phyloP scores from a whole-genome alignment of 2,329 filamentous ascomycete genomes.

The Colletotrichum cereale region DNA sequence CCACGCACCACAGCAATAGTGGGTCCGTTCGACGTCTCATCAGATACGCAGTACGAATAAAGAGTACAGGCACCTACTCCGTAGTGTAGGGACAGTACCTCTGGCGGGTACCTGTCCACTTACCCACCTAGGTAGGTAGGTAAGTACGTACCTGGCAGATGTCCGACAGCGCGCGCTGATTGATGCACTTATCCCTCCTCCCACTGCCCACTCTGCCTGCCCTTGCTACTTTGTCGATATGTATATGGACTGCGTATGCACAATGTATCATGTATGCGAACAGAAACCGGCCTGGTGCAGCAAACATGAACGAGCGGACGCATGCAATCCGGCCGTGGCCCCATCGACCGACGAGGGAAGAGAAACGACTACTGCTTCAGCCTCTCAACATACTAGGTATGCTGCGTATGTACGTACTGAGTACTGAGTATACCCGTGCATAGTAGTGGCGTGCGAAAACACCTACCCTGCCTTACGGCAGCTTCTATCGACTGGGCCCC shows the following conservation, averaged over 20 bases:
- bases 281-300: slow-evolving; percentile 32
- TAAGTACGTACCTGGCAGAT: neutral
- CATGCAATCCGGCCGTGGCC: slow-evolving; percentile 32
- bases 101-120: too few relatives aligned
- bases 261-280: slow-evolving; percentile 18
- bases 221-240: too few relatives aligned
- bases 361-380: slow-evolving; percentile 4
- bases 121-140: too few relatives aligned
- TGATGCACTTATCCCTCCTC: slow-evolving; percentile 20
- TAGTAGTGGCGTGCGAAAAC: neutral
- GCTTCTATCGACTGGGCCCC: neutral
- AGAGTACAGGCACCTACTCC: too few relatives aligned
- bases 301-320: slow-evolving; percentile 22
- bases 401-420: too few relatives aligned
- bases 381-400: slow-evolving; percentile 4
- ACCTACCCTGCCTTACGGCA: neutral
- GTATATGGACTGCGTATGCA: slow-evolving; percentile 13
- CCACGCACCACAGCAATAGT: neutral
- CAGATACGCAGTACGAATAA: slow-evolving; percentile 17
- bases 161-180: slow-evolving; percentile 21
- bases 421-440: too few relatives aligned
- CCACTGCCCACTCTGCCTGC: slow-evolving; percentile 21
- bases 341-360: neutral
- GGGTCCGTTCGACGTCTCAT: neutral
- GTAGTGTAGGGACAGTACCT: too few relatives aligned